phyloP scores from a whole-genome alignment of 331 rosid genomes.

The Spiraea crenata region DNA sequence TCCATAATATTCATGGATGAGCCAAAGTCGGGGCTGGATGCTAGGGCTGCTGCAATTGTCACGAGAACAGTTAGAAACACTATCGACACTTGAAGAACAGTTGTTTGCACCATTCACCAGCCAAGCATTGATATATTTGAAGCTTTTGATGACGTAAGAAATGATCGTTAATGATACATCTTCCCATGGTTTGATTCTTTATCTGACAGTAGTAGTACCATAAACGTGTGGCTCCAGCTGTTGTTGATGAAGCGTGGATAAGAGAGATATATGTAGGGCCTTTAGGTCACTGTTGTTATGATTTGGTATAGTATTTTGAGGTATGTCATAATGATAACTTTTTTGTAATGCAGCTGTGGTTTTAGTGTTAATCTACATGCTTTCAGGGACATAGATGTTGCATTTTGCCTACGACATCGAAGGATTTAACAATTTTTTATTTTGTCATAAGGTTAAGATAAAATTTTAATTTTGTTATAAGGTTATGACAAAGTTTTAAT shows the following conservation, averaged over 20 bases:
- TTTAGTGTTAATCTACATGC: no score
- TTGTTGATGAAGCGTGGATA: slow-evolving; percentile 80
- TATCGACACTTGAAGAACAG: slow-evolving; percentile 80
- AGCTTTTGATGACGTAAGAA: slow-evolving; percentile 80
- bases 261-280: slow-evolving; percentile 76
- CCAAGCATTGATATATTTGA: slow-evolving; percentile 91
- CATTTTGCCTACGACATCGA: background rate
- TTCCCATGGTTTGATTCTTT: no score
- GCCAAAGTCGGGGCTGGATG: slow-evolving; percentile 89
- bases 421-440: no score
- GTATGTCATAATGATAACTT: slow-evolving; percentile 20
- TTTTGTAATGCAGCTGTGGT: no score
- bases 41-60: slow-evolving; percentile 88
- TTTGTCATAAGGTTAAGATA: no score
- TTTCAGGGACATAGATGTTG: no score
- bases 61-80: slow-evolving; percentile 89
- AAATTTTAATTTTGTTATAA: no score
- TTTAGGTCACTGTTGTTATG: slow-evolving; percentile 63
- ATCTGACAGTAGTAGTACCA: no score
- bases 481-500: no score
- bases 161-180: background rate
- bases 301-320: slow-evolving; percentile 66
- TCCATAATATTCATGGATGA: slow-evolving; percentile 89
- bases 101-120: slow-evolving; percentile 89
- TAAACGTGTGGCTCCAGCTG: slow-evolving; percentile 42